A percentile compares a stretch with the other conserved stretches of the same genome.
Conservation (phyloP, 2,329 filamentous ascomycete genomes). For the Zymoseptoria tritici region DNA sequence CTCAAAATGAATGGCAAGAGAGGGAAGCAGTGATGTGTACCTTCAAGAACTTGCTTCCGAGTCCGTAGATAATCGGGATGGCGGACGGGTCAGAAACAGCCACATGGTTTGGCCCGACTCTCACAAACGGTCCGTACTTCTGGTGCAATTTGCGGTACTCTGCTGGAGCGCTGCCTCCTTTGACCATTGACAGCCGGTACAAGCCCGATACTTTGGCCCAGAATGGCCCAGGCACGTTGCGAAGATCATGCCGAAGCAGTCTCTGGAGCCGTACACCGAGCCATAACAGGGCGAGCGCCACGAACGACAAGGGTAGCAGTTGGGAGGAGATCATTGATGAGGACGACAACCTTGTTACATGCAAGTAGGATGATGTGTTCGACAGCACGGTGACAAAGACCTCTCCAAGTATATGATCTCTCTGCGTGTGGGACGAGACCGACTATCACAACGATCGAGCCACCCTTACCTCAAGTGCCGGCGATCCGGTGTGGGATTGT, state of each 20-base stretch:
- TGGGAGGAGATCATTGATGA: not conserved
- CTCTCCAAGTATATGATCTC: too few relatives aligned
- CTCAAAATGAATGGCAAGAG: not conserved
- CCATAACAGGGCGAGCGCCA: not conserved
- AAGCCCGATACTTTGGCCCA: constrained; percentile 1
- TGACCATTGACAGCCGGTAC: not conserved
- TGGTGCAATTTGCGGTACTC: constrained; percentile 51
- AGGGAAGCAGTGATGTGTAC: constrained; percentile 3
- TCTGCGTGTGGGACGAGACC: too few relatives aligned
- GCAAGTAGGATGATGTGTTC: not conserved
- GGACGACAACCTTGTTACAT: not conserved
- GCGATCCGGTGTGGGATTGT: too few relatives aligned
- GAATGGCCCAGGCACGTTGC: constrained; percentile 3
- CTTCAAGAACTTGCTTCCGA: constrained; percentile 35
- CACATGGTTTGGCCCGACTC: constrained; percentile 68
- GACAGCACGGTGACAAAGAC: too few relatives aligned
- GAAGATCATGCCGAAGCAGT: not conserved
- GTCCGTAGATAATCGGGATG: constrained; percentile 51
- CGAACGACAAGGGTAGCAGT: not conserved
- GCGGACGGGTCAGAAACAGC: constrained; percentile 63
- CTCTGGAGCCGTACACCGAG: not conserved
- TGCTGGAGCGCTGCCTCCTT: not conserved
- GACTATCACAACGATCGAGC: too few relatives aligned
- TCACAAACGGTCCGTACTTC: constrained; percentile 60
- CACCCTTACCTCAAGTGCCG: too few relatives aligned